Evolutionary conservation across 2,329 filamentous ascomycete genomes (phyloP).

Genomic region (Nemania sp.): DNA sequence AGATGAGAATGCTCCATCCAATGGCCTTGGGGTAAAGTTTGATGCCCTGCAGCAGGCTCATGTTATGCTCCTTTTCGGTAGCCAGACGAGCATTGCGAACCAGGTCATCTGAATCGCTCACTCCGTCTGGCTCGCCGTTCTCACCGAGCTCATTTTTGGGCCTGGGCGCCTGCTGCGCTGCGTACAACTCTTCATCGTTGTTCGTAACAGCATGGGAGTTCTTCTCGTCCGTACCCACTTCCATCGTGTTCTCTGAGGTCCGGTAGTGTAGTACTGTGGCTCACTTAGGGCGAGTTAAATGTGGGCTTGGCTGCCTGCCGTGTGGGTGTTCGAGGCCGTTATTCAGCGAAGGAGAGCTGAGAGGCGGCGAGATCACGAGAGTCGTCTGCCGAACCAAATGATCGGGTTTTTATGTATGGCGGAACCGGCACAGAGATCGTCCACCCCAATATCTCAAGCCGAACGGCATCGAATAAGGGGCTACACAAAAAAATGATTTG

Average conservation of each 20-base stretch:
- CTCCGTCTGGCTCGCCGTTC: slow-evolving; percentile 19
- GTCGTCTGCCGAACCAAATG: slow-evolving; percentile 2
- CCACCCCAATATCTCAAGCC: not conserved
- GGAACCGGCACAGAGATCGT: not conserved
- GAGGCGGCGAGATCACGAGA: slow-evolving; percentile 1
- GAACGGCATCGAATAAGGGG: slow-evolving; percentile 1
- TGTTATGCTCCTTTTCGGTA: slow-evolving; percentile 66
- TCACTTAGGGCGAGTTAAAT: slow-evolving; percentile 10
- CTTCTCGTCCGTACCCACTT: slow-evolving; percentile 23
- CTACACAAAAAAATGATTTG: not conserved
- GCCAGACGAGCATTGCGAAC: slow-evolving; percentile 54
- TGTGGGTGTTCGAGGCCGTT: not conserved
- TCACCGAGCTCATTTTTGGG: slow-evolving; percentile 16
- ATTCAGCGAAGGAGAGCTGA: not conserved
- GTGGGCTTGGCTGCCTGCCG: slow-evolving; percentile 12
- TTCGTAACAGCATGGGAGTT: slow-evolving; percentile 6
- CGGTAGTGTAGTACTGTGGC: slow-evolving; percentile 6
- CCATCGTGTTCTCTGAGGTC: slow-evolving; percentile 21
- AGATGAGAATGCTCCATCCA: slow-evolving; percentile 81
- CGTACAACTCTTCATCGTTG: slow-evolving; percentile 25
- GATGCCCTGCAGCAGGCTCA: slow-evolving; percentile 77
- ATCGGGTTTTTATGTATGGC: slow-evolving; percentile 1
- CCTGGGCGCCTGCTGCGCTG: slow-evolving; percentile 13
- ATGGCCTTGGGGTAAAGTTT: slow-evolving; percentile 86
- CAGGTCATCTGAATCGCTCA: slow-evolving; percentile 40